These are phyloP conservation scores for Nitzschia putrida DNA, from an alignment of 108 stramenopile species.

Conservation along the genomic window DNA sequence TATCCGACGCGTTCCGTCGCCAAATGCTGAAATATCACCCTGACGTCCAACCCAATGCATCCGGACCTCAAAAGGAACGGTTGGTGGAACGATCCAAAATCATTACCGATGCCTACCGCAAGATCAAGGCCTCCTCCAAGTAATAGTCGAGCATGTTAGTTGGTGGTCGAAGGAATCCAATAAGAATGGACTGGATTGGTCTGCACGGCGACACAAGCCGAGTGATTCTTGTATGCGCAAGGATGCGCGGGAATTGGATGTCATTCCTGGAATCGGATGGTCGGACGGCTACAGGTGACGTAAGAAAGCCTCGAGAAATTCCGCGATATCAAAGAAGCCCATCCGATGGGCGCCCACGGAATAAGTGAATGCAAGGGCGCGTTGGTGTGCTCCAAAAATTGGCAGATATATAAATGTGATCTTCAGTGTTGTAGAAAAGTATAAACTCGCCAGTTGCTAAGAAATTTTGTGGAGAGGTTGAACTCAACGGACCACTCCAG, in stretches of 20 bases:
- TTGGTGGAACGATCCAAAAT: constrained; percentile 73
- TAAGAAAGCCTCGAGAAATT: too few relatives aligned
- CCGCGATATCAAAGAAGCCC: too few relatives aligned
- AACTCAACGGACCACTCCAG: background rate
- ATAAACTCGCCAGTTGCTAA: background rate
- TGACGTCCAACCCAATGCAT: constrained; percentile 59
- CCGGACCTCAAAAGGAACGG: constrained; percentile 65
- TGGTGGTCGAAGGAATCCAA: too few relatives aligned
- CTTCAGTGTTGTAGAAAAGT: background rate
- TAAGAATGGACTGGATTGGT: too few relatives aligned
- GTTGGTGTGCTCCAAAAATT: constrained; percentile 1
- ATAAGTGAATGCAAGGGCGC: too few relatives aligned
- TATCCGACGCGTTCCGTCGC: constrained; percentile 77
- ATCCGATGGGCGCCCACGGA: too few relatives aligned
- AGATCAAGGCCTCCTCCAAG: constrained; percentile 67
- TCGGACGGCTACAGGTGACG: too few relatives aligned
- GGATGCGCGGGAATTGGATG: too few relatives aligned
- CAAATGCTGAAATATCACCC: constrained; percentile 85
- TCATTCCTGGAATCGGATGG: too few relatives aligned
- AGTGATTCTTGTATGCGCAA: too few relatives aligned
- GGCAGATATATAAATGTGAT: background rate
- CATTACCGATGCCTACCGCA: constrained; percentile 79
- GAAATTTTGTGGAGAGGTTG: background rate
- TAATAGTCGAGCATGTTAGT: background rate
- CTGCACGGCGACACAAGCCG: too few relatives aligned